Evolutionary conservation across 1,139 yeast genomes (phyloP).

Genomic region (Geotrichum phurueaensis): DNA sequence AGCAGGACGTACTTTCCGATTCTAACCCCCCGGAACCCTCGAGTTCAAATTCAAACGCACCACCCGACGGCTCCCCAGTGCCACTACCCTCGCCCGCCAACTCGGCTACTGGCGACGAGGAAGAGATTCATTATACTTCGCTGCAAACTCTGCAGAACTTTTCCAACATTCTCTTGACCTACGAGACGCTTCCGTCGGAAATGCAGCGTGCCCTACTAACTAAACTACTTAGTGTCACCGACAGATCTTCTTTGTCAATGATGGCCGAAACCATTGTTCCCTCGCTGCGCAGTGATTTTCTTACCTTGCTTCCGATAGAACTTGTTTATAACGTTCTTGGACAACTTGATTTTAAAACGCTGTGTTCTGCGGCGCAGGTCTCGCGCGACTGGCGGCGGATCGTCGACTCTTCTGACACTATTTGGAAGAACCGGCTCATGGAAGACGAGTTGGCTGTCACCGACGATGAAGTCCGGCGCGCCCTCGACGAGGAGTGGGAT

Average conservation of each 20-base stretch:
- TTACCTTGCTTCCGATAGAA: conserved; percentile 69
- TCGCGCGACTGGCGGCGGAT: conserved; percentile 64
- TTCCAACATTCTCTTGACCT: conserved; percentile 3
- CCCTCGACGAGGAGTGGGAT: conserved; percentile 34
- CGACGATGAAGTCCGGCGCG: conserved; percentile 29
- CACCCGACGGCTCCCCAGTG: conserved; percentile 7
- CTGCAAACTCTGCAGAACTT: conserved; percentile 6
- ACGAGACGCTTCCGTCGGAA: conserved; percentile 5
- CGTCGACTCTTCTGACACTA: conserved; percentile 48
- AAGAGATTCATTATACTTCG: not conserved
- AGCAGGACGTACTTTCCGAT: not conserved
- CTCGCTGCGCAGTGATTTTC: conserved; percentile 65
- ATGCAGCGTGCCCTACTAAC: conserved; percentile 7
- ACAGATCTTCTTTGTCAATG: conserved; percentile 64
- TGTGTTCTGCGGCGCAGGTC: conserved; percentile 59
- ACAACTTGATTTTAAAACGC: conserved; percentile 57
- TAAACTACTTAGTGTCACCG: conserved; percentile 23
- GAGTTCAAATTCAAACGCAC: not conserved
- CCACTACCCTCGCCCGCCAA: conserved; percentile 12
- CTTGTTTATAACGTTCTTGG: conserved; percentile 63
- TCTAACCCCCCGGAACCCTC: not conserved
- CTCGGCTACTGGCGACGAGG: conserved; percentile 7
- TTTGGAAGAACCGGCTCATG: conserved; percentile 38
- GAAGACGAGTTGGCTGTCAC: conserved; percentile 29
- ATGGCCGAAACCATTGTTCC: conserved; percentile 53